Conservation (phyloP, 805 yeast genomes). For the Metschnikowia sp. region DNA sequence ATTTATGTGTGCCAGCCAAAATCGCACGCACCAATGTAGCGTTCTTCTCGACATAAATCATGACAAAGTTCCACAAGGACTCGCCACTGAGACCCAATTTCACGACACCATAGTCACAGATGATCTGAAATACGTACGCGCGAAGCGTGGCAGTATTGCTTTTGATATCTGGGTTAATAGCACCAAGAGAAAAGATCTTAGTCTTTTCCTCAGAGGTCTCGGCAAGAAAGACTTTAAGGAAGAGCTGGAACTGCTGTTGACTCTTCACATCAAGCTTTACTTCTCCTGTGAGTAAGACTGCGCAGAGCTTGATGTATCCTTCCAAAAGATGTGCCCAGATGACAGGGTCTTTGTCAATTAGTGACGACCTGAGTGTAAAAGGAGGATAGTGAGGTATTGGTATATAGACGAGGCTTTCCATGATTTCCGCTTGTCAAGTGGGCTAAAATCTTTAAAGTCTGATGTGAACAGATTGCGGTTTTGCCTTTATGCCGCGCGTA, state of each 20-base stretch:
- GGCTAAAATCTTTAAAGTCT: too few relatives aligned
- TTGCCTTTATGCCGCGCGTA: too few relatives aligned
- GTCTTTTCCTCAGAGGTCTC: conserved; percentile 63
- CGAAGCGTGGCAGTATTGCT: conserved; percentile 49
- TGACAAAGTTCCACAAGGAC: conserved; percentile 61
- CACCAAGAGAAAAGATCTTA: conserved; percentile 64
- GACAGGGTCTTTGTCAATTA: conserved; percentile 79
- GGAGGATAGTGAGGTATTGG: conserved; percentile 75
- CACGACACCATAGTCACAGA: conserved; percentile 51
- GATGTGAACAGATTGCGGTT: too few relatives aligned
- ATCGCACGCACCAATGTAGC: conserved; percentile 46
- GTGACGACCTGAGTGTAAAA: conserved; percentile 67
- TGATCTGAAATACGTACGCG: conserved; percentile 47
- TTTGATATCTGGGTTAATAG: conserved; percentile 65
- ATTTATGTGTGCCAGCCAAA: conserved; percentile 52
- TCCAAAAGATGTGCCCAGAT: conserved; percentile 75
- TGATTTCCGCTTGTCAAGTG: not conserved
- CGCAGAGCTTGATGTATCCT: conserved; percentile 53
- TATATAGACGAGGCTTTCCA: conserved; percentile 25
- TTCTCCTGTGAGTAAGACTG: conserved; percentile 42
- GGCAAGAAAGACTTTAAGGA: conserved; percentile 53
- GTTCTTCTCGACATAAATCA: conserved; percentile 48
- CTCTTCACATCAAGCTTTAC: conserved; percentile 48
- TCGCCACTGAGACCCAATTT: conserved; percentile 58
- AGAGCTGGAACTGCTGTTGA: conserved; percentile 54